Base-by-base conservation (phyloP, 768 basidiomycete species). In the Pilatotrama ljubarskyi region DNA sequence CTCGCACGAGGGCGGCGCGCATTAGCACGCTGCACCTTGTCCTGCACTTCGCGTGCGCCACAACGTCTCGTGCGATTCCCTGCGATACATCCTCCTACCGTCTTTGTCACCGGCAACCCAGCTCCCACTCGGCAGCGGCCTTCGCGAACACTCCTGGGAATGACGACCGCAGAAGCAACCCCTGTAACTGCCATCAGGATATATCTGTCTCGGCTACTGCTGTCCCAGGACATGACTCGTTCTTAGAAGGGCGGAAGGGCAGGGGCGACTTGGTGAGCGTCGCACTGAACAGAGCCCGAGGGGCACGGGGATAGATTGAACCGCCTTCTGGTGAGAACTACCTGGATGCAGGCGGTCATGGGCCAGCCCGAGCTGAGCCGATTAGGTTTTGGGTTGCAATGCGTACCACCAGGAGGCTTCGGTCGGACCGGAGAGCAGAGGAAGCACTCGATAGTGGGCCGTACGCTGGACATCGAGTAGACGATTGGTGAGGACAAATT, bases 361-460 rank as follows among this genome's bases (percentile, higher is more conserved):
- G 46, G 55, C 38, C 29, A n/a, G 20, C 38, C 25, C 36, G 20
- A 49, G 32, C 14, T 29, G 47, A 26, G 38, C 55, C 47, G 55
- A 49, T 57, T 49, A 49, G 55, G 55, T 57, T 57, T 57, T 57
- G 55, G 55, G 47, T 57, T 49, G 47, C 40, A 35, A 15, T 46
- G 44, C 6, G 18, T 13, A 44, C 44, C 22, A 9, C 36, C 20
- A n/a, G 54, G 20, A 32, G 2, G 55, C 55, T 57, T 57, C 55
- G 29, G n/a, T 49, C 55, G 55, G 55, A 1, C 55, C 55, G 55
- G 20, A 5, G n/a, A 3, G 37, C 46, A n/a, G 26, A 20, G 42
- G n/a, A n/a, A n/a, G 10, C 29, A 32, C 29, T 10, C 29, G 10
- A 32, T 32, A 32, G 29, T 32, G 10, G 29, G 10, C 29, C 4